Base-by-base conservation (phyloP, 176 grass and related monocot genomes). In the Secale cereale region DNA sequence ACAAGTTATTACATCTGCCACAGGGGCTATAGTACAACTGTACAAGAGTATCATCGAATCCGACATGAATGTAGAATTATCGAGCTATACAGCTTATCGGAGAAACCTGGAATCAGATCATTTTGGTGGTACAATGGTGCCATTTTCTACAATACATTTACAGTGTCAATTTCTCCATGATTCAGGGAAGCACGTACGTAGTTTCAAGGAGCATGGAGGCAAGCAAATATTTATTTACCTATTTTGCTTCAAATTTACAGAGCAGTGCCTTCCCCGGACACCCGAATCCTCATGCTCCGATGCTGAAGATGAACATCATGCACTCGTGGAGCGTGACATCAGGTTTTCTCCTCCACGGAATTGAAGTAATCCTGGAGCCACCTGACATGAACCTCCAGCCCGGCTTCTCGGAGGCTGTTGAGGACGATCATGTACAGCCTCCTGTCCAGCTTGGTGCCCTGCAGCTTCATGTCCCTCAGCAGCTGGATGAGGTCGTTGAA, bases 351-450 rank as follows among this genome's bases (percentile, higher is more conserved):
- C 60, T 88, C 57, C 74, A 74, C 72, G 69, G 81, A 84, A 14
- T n/a, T 85, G 73, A 98, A 98, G 73, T 92, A 95, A 41, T 83
- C 90, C 37, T 90, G 59, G 29, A 98, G 87, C 96, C 93, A 91
- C 59, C 82, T 88, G 2, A 85, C 78, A 87, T 95, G 91, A 59
- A 98, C 75, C 79, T 92, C 87, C 67, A 95, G 86, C 31, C 90
- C 91, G 33, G 93, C 93, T 54, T 95, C 93, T 22, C 70, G 85
- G 74, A 98, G 88, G 60, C 89, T 88, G 59, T 87, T 94, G 57
- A 86, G 32, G 70, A 92, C 93, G 41, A 74, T 95, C 78, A 79
- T 80, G 80, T 92, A 90, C 80, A 95, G 29, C 83, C 93, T 89
- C 68, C 79, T 40, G 77, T 98, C 96, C 46, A 98, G 70, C 75